phyloP scores from a whole-genome alignment of 495 filamentous ascomycete species.

The Aspergillus conjunctus region DNA sequence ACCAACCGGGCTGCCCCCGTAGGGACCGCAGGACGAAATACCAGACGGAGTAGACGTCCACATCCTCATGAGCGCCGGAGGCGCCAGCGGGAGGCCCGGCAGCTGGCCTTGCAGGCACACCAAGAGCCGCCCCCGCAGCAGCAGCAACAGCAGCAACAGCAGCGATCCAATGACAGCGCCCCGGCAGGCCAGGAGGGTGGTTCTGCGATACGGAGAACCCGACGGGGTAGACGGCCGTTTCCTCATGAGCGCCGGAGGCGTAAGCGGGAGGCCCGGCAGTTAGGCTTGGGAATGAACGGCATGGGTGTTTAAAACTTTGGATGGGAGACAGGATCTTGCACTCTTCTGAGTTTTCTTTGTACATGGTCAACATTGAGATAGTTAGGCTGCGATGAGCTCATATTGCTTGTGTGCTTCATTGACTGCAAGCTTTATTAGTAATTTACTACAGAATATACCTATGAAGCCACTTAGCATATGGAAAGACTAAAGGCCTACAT shows the following conservation, averaged over 20 bases:
- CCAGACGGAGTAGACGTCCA: neutral
- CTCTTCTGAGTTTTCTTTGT: no score
- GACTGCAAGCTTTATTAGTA: neutral
- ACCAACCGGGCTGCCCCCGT: neutral
- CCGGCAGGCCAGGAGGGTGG: neutral
- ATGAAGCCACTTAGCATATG: neutral
- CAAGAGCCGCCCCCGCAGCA: neutral
- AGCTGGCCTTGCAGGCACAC: neutral
- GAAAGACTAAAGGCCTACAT: neutral
- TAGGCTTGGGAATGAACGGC: neutral
- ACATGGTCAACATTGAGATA: neutral
- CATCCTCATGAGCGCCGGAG: neutral
- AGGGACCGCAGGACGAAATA: neutral
- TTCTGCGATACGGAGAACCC: neutral
- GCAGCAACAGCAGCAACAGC: neutral
- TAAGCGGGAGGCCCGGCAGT: neutral
- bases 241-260: neutral
- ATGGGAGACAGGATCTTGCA: no score
- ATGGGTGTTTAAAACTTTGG: neutral
- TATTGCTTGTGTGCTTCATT: neutral
- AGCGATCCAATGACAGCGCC: neutral
- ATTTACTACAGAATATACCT: neutral
- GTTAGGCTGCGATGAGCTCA: no score
- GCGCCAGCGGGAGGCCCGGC: neutral
- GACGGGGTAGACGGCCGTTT: neutral